Evolutionary conservation across 495 filamentous ascomycete genomes (phyloP).

Genomic region (Penicillium canariense): DNA sequence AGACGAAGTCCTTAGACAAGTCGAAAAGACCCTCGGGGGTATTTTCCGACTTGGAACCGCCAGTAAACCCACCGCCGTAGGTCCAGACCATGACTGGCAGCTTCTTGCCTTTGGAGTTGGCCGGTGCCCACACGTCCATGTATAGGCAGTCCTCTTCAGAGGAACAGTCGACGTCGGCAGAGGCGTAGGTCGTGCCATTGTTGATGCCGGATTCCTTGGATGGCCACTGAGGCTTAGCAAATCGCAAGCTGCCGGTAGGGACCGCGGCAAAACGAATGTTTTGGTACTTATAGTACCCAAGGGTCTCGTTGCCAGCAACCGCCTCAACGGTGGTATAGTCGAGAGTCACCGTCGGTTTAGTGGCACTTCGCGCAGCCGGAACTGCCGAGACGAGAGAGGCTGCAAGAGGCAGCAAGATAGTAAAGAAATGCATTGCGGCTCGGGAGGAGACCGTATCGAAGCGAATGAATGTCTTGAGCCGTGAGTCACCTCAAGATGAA

Average conservation of each 20-base stretch:
- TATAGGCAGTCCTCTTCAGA: conserved; percentile 42
- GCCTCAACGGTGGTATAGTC: conserved; percentile 18
- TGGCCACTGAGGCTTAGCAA: conserved; percentile 53
- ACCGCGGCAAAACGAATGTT: conserved; percentile 59
- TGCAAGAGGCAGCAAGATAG: conserved; percentile 8
- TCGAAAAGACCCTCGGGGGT: conserved; percentile 25
- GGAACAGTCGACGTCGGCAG: conserved; percentile 44
- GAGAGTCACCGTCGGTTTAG: conserved; percentile 12
- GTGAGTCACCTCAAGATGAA: not conserved
- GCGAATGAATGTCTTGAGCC: not conserved
- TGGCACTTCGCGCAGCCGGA: not conserved
- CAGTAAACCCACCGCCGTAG: conserved; percentile 43
- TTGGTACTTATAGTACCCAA: conserved; percentile 29
- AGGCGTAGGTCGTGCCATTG: conserved; percentile 45
- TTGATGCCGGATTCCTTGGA: conserved; percentile 43
- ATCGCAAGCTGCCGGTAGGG: conserved; percentile 54
- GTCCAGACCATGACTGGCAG: conserved; percentile 42
- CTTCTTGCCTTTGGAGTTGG: conserved; percentile 23
- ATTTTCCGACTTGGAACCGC: conserved; percentile 30
- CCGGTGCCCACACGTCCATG: conserved; percentile 40
- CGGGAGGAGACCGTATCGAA: not conserved
- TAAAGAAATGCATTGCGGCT: conserved; percentile 1
- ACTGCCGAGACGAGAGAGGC: conserved; percentile 7
- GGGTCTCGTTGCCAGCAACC: conserved; percentile 14
- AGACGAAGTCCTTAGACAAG: conserved; percentile 41